Conservation (phyloP, 1,139 yeast genomes). For the Williopsis jadinii region DNA sequence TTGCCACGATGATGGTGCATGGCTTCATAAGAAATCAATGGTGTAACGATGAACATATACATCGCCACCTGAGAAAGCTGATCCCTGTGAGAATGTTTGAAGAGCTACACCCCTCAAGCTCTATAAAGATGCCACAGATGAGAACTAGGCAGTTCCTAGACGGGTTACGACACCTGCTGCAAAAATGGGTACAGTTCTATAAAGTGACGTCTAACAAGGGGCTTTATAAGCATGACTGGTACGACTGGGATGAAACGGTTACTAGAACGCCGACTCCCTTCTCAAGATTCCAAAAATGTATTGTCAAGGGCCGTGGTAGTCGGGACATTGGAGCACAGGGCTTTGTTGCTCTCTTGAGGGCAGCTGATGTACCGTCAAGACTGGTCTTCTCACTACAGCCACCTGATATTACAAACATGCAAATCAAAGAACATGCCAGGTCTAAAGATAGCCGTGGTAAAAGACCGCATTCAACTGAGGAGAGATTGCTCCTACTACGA, state of each 20-base stretch:
- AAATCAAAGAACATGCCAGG: conserved; percentile 6
- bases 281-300: conserved; percentile 33
- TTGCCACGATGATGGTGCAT: conserved; percentile 55
- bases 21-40: conserved; percentile 66
- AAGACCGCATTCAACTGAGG: conserved; percentile 6
- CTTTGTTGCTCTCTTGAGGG: conserved; percentile 67
- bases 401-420: conserved; percentile 59
- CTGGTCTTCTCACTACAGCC: conserved; percentile 82
- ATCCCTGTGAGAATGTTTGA: conserved; percentile 41
- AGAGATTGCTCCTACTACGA: conserved; percentile 13
- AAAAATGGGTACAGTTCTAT: conserved; percentile 55
- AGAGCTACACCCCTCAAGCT: conserved; percentile 40
- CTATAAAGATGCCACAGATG: conserved; percentile 29
- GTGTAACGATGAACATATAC: conserved; percentile 50
- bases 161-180: conserved; percentile 60
- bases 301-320: conserved; percentile 53
- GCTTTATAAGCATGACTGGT: conserved; percentile 51
- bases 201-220: conserved; percentile 39
- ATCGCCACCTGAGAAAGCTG: conserved; percentile 31
- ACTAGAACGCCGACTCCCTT: conserved; percentile 26
- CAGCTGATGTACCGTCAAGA: conserved; percentile 67
- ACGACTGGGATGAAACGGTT: conserved; percentile 33
- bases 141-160: conserved; percentile 70
- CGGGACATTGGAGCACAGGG: conserved; percentile 85
- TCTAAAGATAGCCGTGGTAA: background rate